phyloP scores from a whole-genome alignment of 768 basidiomycete genomes.

The Termitomyces heimii region DNA sequence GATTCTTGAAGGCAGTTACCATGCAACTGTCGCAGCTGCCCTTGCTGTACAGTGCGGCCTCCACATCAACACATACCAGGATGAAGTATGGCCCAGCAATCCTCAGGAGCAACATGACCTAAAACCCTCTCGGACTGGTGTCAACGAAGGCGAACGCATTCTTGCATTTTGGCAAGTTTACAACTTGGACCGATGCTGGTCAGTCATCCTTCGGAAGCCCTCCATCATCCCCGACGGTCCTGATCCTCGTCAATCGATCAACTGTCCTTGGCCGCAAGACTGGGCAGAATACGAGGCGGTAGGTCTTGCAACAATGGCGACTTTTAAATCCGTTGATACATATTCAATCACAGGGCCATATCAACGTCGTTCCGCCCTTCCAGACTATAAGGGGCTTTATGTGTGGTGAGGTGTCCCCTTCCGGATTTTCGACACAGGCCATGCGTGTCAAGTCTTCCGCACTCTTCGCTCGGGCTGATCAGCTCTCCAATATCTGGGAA shows the following conservation, averaged over 20 bases:
- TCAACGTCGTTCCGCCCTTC: conserved; percentile 42
- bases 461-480: conserved; percentile 63
- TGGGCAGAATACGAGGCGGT: conserved; percentile 71
- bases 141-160: conserved; percentile 67
- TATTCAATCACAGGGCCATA: conserved; percentile 45
- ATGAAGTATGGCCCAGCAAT: conserved; percentile 28
- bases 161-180: conserved; percentile 82
- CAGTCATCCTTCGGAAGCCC: conserved; percentile 65
- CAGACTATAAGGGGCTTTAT: conserved; percentile 62
- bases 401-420: conserved; percentile 47
- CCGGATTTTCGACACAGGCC: conserved; percentile 57
- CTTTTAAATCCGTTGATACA: neutral
- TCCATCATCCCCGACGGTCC: conserved; percentile 59
- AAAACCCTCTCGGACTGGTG: conserved; percentile 50
- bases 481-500: conserved; percentile 55
- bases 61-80: conserved; percentile 35
- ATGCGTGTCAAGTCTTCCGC: conserved; percentile 74
- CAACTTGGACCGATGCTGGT: conserved; percentile 78
- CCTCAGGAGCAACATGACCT: conserved; percentile 36
- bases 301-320: conserved; percentile 17
- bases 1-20: conserved; percentile 72
- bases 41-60: conserved; percentile 72
- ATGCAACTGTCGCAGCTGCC: conserved; percentile 68
- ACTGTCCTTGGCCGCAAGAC: conserved; percentile 72
- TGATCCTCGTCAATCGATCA: conserved; percentile 51